These are phyloP conservation scores for Cicer chorassanicum DNA, from an alignment of 306 rosid genomes.

Conservation along the genomic window DNA sequence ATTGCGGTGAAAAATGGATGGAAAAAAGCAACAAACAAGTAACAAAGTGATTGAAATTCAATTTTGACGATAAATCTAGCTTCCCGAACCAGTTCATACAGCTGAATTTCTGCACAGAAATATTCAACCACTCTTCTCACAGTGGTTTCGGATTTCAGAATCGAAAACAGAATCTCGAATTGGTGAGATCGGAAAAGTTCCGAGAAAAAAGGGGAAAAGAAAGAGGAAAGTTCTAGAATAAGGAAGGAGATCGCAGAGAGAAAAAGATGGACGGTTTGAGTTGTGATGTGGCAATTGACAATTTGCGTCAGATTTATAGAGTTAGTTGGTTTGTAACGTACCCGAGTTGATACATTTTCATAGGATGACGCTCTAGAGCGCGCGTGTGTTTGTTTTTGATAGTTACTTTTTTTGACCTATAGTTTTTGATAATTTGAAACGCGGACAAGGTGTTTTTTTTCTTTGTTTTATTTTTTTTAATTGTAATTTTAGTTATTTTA, in stretches of 20 bases:
- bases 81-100: conserved; percentile 91
- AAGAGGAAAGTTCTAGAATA: conserved; percentile 4
- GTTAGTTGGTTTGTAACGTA: conserved; percentile 13
- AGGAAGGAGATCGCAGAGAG: neutral
- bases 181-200: neutral
- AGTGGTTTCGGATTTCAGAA: conserved; percentile 1
- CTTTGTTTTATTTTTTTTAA: too few relatives aligned
- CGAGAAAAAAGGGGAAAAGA: neutral
- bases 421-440: neutral
- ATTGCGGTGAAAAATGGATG: conserved; percentile 84
- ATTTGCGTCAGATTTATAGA: conserved; percentile 41
- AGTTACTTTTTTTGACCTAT: too few relatives aligned
- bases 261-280: neutral
- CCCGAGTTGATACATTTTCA: neutral
- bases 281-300: neutral
- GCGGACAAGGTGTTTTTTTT: neutral
- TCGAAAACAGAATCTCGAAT: neutral
- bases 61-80: conserved; percentile 64
- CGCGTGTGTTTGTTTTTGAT: neutral
- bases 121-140: conserved; percentile 2
- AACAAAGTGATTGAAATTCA: conserved; percentile 74
- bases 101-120: conserved; percentile 37
- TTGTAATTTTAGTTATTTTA: too few relatives aligned
- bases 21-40: conserved; percentile 68
- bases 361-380: neutral